Conservation (phyloP, 1,139 yeast species). For the Yamadazyma taylorii region DNA sequence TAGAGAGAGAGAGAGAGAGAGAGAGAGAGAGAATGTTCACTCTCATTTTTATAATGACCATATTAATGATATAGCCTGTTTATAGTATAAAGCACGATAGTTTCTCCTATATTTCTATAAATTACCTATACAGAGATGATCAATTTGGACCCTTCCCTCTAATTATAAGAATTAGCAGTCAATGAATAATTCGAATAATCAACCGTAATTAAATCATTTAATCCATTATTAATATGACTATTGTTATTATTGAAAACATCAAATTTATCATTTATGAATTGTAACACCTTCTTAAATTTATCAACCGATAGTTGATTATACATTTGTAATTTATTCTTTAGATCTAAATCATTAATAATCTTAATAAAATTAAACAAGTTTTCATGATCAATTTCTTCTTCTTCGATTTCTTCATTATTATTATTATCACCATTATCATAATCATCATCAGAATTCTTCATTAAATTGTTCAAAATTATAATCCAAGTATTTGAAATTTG, state of each 20-base stretch:
- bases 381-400: slow-evolving; percentile 17
- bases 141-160: too few species aligned
- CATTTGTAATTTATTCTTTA: slow-evolving; percentile 48
- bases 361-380: slow-evolving; percentile 29
- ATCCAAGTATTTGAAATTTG: slow-evolving; percentile 80
- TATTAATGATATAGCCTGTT: background rate
- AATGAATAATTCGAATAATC: slow-evolving; percentile 47
- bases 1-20: background rate
- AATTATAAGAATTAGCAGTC: slow-evolving; percentile 16
- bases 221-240: slow-evolving; percentile 20
- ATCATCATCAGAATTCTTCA: slow-evolving; percentile 8
- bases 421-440: slow-evolving; percentile 13
- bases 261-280: slow-evolving; percentile 32
- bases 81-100: background rate
- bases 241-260: slow-evolving; percentile 12
- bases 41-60: background rate
- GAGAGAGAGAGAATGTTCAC: too few species aligned
- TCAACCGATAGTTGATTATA: slow-evolving; percentile 62
- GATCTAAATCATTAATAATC: slow-evolving; percentile 33
- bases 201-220: slow-evolving; percentile 45
- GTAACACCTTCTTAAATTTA: slow-evolving; percentile 48
- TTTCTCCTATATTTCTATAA: slow-evolving; percentile 1
- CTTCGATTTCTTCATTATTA: slow-evolving; percentile 10
- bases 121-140: slow-evolving; percentile 4
- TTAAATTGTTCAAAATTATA: slow-evolving; percentile 52